Base-by-base conservation (phyloP, 306 rosid species). In the Urtica urens region DNA sequence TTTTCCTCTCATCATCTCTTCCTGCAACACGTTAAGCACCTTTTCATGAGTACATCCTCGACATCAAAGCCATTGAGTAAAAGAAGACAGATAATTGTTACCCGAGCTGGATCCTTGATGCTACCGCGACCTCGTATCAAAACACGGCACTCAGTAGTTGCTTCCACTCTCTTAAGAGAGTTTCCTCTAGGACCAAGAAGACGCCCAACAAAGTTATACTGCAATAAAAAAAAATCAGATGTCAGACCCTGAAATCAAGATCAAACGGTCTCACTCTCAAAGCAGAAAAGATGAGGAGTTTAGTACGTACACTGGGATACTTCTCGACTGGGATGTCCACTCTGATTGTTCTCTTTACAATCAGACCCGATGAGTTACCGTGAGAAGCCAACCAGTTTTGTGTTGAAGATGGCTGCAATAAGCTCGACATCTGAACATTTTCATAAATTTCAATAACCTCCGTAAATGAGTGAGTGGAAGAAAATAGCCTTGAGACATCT, bases 171-270 rank as follows among this genome's bases (percentile, higher is more conserved):
- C 81, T 92, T 92, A 22, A 92, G 81, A 58, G 99, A 92, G 79
- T 92, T 92, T 23, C 99, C 99, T 62, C 99, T 77, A 17, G 99
- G 99, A 45, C 99, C 99, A 45, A 92, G 83, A 57, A 92, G 90
- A 51, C 96, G 95, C 45, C 99, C 99, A 44, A 92, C 99, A 64
- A 92, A 92, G 72, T 92, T 92, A 59, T 50, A 92, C 99, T 92
- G 78, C 74, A 74, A 50, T 10, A 33, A 39, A 51, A 9, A 9
- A 3, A 35, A 14, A 13, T 44, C 70, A 47, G 40, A 42, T 54
- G 71, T 74, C 60, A 72, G 67, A 63, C 24, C 41, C 15, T 45
- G 17, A 20, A 49, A 38, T 22, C 5, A 41, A 24, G 8, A 65
- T 40, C 38, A 38, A 23, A 13, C 10, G 0, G 27, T 13, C 23